Percentiles rank a stretch among this genome's conserved stretches.
Evolutionary conservation across 176 grass and related monocot genomes (phyloP).

Genomic region (Cenchrus fungigraminus): DNA sequence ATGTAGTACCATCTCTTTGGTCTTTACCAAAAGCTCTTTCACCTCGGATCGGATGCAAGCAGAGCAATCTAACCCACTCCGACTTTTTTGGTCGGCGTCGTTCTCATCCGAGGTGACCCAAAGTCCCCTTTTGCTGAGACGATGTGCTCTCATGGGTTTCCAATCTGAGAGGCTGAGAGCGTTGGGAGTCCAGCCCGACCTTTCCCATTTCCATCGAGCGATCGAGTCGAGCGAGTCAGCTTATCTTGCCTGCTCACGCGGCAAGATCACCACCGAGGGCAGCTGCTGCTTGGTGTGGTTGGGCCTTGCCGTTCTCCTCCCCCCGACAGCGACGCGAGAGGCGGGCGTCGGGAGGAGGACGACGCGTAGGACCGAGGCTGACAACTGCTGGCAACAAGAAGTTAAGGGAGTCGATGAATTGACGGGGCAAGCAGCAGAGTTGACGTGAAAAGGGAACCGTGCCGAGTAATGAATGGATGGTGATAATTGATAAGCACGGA

Average conservation of each 20-base stretch:
- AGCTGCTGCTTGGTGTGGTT: slow-evolving; percentile 27
- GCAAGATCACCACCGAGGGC: background rate
- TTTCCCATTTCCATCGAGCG: slow-evolving; percentile 6
- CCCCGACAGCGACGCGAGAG: slow-evolving; percentile 17
- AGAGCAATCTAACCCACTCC: background rate
- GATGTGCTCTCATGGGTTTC: background rate
- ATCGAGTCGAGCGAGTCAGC: background rate
- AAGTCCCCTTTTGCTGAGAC: background rate
- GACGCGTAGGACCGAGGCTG: slow-evolving; percentile 7
- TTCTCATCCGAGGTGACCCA: background rate
- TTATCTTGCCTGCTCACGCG: background rate
- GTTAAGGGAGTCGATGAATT: background rate
- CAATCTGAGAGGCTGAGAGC: background rate
- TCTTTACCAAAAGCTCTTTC: background rate
- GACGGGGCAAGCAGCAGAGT: background rate
- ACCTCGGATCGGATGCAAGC: background rate
- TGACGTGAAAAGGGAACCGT: background rate
- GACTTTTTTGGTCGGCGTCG: background rate
- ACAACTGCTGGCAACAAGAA: slow-evolving; percentile 3
- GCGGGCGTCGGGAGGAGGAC: background rate
- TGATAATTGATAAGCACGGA: no score
- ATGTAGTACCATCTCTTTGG: background rate
- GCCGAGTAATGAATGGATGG: no score
- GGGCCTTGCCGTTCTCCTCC: background rate
- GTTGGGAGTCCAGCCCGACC: background rate